Conservation (phyloP, 306 rosid species). For the Lathyrus sativus region DNA sequence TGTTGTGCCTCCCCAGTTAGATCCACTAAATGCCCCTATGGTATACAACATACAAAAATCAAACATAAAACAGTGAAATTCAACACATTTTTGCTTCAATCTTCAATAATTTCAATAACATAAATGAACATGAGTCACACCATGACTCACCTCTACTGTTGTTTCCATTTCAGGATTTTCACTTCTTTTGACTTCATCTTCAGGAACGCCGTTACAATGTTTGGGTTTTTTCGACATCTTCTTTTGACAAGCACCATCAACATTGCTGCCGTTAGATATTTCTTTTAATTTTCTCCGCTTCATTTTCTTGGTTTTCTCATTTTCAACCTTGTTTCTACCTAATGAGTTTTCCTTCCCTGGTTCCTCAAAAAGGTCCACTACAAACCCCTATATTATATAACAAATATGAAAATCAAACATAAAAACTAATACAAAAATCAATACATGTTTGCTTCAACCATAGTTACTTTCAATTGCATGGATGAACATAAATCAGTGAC, state of each 20-base stretch:
- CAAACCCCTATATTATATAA: slow-evolving; percentile 38
- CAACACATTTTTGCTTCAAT: too few relatives aligned
- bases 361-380: slow-evolving; percentile 6
- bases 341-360: slow-evolving; percentile 60
- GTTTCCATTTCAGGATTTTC: too few relatives aligned
- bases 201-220: too few relatives aligned
- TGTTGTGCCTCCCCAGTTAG: too few relatives aligned
- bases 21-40: too few relatives aligned
- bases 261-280: slow-evolving; percentile 52
- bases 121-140: not conserved
- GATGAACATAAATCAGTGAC: too few relatives aligned
- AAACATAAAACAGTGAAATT: too few relatives aligned
- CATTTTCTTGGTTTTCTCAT: slow-evolving; percentile 36
- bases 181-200: too few relatives aligned
- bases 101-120: too few relatives aligned
- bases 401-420: not conserved
- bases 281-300: slow-evolving; percentile 59
- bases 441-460: slow-evolving; percentile 1
- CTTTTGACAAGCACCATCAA: slow-evolving; percentile 15
- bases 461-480: slow-evolving; percentile 5
- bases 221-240: too few relatives aligned
- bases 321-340: not conserved
- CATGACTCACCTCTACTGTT: too few relatives aligned
- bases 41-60: too few relatives aligned
- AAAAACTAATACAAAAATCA: not conserved